Evolutionary conservation across 2,329 filamentous ascomycete species (phyloP).

Genomic region (Botryotinia calthae): DNA sequence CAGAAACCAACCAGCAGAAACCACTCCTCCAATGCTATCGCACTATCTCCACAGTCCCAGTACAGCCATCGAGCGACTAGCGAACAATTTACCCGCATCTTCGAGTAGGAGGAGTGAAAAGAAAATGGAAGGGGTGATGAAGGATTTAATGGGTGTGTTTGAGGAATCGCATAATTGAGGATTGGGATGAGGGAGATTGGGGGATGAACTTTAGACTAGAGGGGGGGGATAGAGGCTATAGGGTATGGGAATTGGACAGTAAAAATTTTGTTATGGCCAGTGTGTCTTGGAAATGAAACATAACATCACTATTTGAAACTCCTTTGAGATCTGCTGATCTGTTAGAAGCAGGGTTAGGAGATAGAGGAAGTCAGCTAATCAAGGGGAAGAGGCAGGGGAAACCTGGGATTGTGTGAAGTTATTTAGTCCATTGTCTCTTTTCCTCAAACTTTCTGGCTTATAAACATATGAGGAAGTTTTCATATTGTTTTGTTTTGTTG

Average conservation of each 20-base stretch:
- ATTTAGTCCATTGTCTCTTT: background rate
- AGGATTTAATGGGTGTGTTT: background rate
- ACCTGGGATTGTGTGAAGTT: background rate
- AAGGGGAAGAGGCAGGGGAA: background rate
- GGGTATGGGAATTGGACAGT: background rate
- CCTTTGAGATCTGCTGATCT: rapidly evolving
- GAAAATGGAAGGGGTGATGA: background rate
- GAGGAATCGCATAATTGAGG: background rate
- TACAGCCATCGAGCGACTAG: background rate
- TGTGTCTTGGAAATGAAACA: background rate
- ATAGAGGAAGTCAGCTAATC: background rate
- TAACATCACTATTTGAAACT: background rate
- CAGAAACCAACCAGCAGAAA: background rate
- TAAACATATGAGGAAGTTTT: too few species aligned
- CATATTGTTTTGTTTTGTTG: too few species aligned
- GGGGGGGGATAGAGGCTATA: background rate
- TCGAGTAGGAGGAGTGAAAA: background rate
- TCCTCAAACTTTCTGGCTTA: too few species aligned
- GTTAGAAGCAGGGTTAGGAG: background rate
- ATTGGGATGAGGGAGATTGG: background rate
- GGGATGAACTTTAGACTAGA: background rate
- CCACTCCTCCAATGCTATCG: background rate
- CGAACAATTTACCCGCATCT: background rate
- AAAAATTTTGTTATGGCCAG: background rate
- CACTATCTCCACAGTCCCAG: background rate